Base-by-base conservation (phyloP, 192 early-diverging fungal genomes). In the Backusella sp. region DNA sequence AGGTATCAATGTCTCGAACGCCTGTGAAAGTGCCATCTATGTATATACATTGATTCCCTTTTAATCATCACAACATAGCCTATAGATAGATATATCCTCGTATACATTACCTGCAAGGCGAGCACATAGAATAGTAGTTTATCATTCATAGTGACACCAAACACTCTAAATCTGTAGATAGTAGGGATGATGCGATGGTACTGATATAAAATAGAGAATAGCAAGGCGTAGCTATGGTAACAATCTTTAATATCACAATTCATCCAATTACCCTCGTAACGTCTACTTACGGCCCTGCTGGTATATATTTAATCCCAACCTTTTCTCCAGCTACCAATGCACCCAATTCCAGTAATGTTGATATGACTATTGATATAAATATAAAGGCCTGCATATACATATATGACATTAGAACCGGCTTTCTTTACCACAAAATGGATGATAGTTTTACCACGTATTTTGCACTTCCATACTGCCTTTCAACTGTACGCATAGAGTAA, bases 151-250 rank as follows among this genome's bases (percentile, higher is more conserved):
- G 78, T 76, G 5, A 88, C 49, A 5, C 87, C 86, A 74, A 88
- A 85, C n/a, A 88, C 70, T 39, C 84, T 80, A 73, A 87, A 88
- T 53, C 84, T 81, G 68, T 90, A 88, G 28, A 77, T 84, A 14
- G 78, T 66, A 1, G 90, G 90, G 41, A 91, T 82, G 7, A 89
- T 74, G 41, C 73, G 71, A 65, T 90, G 80, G 44, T 84, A 91
- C 53, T 91, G 90, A 59, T 90, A 91, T 14, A 91, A 59, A 15
- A 78, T 78, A 1, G 88, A 82, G 75, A 89, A 91, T 26, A 91
- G 74, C 5, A 91, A 44, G 8, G 86, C 88, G 74, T 87, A 85
- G 9, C 84, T 84, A 70, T 39, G 36, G 8, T 4, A 28, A 75
- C n/a, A 7, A 15, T 9, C 1, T 62, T 62, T 62, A 62, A 62